phyloP scores from a whole-genome alignment of 257 asterid genomes.

The Solanum lycopersicoides region DNA sequence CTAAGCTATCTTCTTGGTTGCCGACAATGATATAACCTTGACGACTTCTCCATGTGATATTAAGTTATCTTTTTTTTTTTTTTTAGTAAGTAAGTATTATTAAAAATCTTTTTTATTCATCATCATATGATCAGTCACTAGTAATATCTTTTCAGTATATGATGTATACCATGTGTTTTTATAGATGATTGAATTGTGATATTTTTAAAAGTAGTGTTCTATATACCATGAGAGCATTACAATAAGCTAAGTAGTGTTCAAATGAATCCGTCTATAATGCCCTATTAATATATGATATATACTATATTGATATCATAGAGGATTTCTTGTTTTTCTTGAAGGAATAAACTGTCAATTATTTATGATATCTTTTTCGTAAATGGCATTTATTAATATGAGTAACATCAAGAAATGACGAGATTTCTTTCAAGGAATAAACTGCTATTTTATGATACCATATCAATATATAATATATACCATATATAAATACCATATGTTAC shows the following conservation, averaged over 20 bases:
- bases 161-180: too few species aligned
- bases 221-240: not conserved
- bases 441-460: too few species aligned
- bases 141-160: too few species aligned
- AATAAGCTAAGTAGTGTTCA: not conserved
- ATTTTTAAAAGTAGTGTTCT: not conserved
- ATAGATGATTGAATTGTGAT: too few species aligned
- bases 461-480: too few species aligned
- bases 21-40: too few species aligned
- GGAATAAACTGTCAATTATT: not conserved
- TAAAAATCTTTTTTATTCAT: too few species aligned
- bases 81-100: too few species aligned
- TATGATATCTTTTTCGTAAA: not conserved
- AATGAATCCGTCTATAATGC: not conserved
- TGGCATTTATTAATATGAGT: not conserved
- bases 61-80: not conserved
- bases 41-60: too few species aligned
- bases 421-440: not conserved
- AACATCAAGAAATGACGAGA: not conserved
- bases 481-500: not conserved
- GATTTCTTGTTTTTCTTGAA: not conserved
- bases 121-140: not conserved
- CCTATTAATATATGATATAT: not conserved
- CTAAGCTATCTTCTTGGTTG: not conserved
- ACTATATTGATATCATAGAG: not conserved